Evolutionary conservation across 805 yeast genomes (phyloP), one percentile per base, ranked within the genome.

Genomic region (Ogataea pilisensis): DNA sequence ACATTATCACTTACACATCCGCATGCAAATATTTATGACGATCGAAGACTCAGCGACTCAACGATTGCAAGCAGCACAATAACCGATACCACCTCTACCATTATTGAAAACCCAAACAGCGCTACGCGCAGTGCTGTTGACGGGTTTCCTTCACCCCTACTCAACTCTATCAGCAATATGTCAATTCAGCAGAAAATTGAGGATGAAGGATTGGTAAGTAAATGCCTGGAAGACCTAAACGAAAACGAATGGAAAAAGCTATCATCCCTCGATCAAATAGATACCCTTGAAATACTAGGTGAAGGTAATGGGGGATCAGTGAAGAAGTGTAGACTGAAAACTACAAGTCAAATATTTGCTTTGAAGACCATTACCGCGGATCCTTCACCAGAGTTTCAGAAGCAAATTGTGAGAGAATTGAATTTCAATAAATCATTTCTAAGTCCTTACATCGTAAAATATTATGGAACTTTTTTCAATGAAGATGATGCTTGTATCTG

Each of bases 241-340:
- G 88, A 85, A 37, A 78, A 76, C 13, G 88, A 81, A 38, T 90
- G 97, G 96, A 74, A 77, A 48, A 51, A 61, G 3, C 66, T 81
- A 2, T 80, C 84, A 12, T 70, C 76, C 39, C 61, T 68, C 22
- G 76, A 77, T 37, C 75, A 78, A 34, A 85, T 93, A 28, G 67
- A 75, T 7, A 88, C 86, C 40, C 48, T 90, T 29, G 80, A 80
- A 17, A 72, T 77, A 22, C 62, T 91, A 18, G 99, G 99, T 16
- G 98, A 93, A 66, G 99, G 99, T 14, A 82, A 87, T 27, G 95
- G 96, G 13, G 99, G 98, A 0, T 74, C 86, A 9, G 99, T 91
- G 9, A 73, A 82, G 17, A 82, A 87, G 58, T 91, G 98, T 61
- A 67, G 68, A 42, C 67, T 91, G 38, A 68, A 66, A 42, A 55